These are phyloP conservation scores for Elaeis oleifera DNA, from an alignment of 202 grass and related monocot species.

Conservation along the genomic window DNA sequence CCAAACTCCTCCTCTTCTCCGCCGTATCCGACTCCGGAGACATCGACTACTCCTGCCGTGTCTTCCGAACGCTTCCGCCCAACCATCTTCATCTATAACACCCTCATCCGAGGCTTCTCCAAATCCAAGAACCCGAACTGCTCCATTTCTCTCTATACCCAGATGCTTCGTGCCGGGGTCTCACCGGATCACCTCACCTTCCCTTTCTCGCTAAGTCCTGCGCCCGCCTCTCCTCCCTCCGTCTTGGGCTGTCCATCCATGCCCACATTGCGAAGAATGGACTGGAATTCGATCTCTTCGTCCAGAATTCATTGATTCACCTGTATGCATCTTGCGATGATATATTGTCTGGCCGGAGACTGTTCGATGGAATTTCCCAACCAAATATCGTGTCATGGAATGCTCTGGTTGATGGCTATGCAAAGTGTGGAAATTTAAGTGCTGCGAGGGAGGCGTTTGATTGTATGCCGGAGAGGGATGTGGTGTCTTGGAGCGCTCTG, in stretches of 20 bases:
- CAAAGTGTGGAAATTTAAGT: constrained; percentile 13
- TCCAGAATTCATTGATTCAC: constrained; percentile 15
- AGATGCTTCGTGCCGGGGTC: constrained; percentile 7
- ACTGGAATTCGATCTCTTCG: constrained; percentile 12
- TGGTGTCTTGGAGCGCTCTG: constrained; percentile 6
- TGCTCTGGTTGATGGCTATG: constrained; percentile 9
- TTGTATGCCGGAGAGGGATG: not conserved
- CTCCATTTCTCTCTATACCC: constrained; percentile 12
- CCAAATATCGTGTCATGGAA: constrained; percentile 10
- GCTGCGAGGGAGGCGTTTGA: constrained; percentile 7
- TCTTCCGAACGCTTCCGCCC: not conserved
- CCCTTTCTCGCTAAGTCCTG: constrained; percentile 17
- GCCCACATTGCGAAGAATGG: constrained; percentile 1
- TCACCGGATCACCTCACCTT: constrained; percentile 7
- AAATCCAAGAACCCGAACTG: constrained; percentile 2
- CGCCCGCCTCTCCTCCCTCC: not conserved
- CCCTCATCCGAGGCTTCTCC: constrained; percentile 15
- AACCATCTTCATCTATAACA: constrained; percentile 9
- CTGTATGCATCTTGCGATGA: constrained; percentile 13
- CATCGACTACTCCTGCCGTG: constrained; percentile 13
- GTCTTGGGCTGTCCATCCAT: constrained; percentile 1
- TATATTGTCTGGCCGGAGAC: not conserved
- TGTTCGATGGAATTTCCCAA: constrained; percentile 14
- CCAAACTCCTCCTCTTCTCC: constrained; percentile 19
- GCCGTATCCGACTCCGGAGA: constrained; percentile 12